phyloP scores from a whole-genome alignment of 192 early-diverging fungal species.

The Endogone sp. region DNA sequence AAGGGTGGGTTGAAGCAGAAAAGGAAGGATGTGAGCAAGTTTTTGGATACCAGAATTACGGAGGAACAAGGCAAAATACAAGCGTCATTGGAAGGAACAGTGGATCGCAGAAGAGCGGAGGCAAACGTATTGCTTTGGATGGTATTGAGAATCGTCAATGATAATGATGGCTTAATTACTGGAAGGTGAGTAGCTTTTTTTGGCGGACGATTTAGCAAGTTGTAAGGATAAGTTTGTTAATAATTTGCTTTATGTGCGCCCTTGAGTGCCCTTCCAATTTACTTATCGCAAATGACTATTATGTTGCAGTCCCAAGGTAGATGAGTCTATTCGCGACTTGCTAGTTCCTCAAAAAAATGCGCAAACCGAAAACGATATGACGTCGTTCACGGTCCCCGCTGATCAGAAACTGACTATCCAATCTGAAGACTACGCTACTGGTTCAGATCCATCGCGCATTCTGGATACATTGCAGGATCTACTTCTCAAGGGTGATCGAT shows the following conservation, averaged over 20 bases:
- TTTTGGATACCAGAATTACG: constrained; percentile 32
- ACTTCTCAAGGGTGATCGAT: constrained; percentile 58
- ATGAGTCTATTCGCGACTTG: constrained; percentile 40
- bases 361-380: constrained; percentile 11
- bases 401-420: constrained; percentile 4
- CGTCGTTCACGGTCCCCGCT: constrained; percentile 32
- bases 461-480: constrained; percentile 55
- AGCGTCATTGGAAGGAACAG: constrained; percentile 3
- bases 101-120: not conserved
- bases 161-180: constrained; percentile 58
- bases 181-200: constrained; percentile 37
- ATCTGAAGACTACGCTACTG: not conserved
- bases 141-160: constrained; percentile 56
- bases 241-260: not conserved
- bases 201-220: no score
- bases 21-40: constrained; percentile 38
- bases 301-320: constrained; percentile 33
- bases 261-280: not conserved
- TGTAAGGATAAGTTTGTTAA: no score
- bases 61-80: constrained; percentile 5
- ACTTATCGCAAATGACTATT: no score
- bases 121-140: constrained; percentile 49
- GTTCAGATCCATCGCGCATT: constrained; percentile 19
- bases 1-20: constrained; percentile 37
- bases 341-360: constrained; percentile 21